Percentiles rank a stretch among this genome's conserved stretches.
phyloP scores from a whole-genome alignment of 2,329 filamentous ascomycete species.

The Colletotrichum falcatum region DNA sequence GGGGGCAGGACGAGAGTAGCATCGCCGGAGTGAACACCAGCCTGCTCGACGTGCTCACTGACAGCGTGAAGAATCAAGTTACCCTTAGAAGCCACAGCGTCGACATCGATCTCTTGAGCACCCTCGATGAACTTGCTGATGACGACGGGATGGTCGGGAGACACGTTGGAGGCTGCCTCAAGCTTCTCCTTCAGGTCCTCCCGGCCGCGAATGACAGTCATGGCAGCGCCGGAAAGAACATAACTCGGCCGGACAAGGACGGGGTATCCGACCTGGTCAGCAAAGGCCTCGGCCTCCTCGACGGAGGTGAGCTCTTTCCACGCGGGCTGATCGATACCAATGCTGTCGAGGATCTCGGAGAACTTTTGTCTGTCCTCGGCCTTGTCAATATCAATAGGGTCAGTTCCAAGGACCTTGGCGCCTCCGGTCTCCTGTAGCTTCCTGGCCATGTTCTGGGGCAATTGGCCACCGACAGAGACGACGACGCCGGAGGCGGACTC shows the following conservation, averaged over 20 bases:
- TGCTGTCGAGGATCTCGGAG: slow-evolving; percentile 95
- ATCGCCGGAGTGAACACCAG: slow-evolving; percentile 97
- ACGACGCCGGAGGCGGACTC: slow-evolving; percentile 88
- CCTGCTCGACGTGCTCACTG: slow-evolving; percentile 95
- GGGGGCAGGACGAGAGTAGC: slow-evolving; percentile 92
- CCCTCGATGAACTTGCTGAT: slow-evolving; percentile 99
- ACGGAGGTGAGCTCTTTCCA: slow-evolving; percentile 98
- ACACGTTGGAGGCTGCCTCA: slow-evolving; percentile 88
- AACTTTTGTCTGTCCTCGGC: slow-evolving; percentile 99
- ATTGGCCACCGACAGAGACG: slow-evolving; percentile 94
- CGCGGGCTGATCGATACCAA: slow-evolving; percentile 94
- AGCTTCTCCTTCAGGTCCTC: slow-evolving; percentile 96
- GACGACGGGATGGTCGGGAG: slow-evolving; percentile 96
- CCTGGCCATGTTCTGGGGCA: slow-evolving; percentile 97
- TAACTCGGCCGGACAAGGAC: slow-evolving; percentile 96
- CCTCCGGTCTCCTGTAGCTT: slow-evolving; percentile 91
- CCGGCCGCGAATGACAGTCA: slow-evolving; percentile 93
- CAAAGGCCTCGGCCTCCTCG: slow-evolving; percentile 87
- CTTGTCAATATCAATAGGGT: slow-evolving; percentile 95
- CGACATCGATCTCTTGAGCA: slow-evolving; percentile 95
- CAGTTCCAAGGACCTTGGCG: slow-evolving; percentile 90
- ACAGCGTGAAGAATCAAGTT: slow-evolving; percentile 92
- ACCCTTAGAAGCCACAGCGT: slow-evolving; percentile 88
- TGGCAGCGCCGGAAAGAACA: slow-evolving; percentile 96
- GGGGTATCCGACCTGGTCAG: slow-evolving; percentile 87